A percentile compares a stretch with the other conserved stretches of the same genome.
Conservation (phyloP, 2,329 filamentous ascomycete species). For the Atkinsonella hypoxylon region DNA sequence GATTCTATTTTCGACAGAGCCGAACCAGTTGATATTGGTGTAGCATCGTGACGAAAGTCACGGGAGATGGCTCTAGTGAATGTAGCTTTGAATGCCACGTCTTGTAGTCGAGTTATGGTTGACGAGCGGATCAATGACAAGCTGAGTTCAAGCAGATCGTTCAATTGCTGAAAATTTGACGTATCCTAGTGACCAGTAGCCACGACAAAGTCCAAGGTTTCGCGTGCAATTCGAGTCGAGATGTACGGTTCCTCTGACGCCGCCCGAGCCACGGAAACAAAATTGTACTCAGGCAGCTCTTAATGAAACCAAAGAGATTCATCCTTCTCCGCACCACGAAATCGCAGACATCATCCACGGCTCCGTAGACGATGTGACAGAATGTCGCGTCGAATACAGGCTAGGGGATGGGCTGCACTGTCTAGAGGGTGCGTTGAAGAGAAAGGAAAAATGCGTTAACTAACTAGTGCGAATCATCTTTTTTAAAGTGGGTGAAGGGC, state of each 20-base stretch:
- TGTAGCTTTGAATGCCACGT: no score
- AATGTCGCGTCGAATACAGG: conserved; percentile 51
- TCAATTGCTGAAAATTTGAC: no score
- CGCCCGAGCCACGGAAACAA: conserved; percentile 22
- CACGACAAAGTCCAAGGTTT: background rate
- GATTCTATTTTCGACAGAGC: no score
- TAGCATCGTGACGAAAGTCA: no score
- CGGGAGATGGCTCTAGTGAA: no score
- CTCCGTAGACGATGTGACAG: conserved; percentile 44
- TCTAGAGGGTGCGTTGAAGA: conserved; percentile 66
- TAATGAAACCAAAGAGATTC: conserved; percentile 35
- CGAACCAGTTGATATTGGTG: background rate
- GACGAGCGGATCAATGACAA: background rate
- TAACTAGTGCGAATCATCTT: conserved; percentile 8
- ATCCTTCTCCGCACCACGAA: conserved; percentile 44
- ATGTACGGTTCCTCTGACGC: conserved; percentile 32
- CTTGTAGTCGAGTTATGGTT: no score
- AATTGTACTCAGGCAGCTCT: conserved; percentile 44
- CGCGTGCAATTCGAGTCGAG: background rate
- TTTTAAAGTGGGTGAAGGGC: background rate
- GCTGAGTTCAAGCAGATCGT: background rate
- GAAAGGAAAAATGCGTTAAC: conserved; percentile 33
- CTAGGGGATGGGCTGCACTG: conserved; percentile 68
- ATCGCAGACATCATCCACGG: conserved; percentile 53
- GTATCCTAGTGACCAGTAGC: background rate